Evolutionary conservation across 75 land plant species (phyloP).

Genomic region (Cunninghamia lanceolata): DNA sequence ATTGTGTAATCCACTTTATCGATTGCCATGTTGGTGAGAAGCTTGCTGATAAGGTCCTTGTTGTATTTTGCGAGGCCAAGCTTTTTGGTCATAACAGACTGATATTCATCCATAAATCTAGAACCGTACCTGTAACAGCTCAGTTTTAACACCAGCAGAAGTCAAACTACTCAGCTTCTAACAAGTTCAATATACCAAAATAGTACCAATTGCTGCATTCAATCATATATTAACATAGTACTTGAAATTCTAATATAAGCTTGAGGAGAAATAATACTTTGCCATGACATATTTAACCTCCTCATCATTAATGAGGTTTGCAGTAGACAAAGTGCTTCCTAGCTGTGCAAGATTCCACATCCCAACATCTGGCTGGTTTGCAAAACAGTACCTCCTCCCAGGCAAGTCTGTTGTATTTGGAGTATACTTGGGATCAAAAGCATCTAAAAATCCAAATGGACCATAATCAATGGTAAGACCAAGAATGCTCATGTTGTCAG

Average conservation of each 20-base stretch:
- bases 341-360: slow-evolving; percentile 96
- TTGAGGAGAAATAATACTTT: slow-evolving; percentile 42
- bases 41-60: slow-evolving; percentile 77
- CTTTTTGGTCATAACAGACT: slow-evolving; percentile 86
- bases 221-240: not conserved
- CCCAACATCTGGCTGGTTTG: slow-evolving; percentile 97
- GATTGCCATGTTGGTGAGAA: slow-evolving; percentile 91
- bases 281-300: slow-evolving; percentile 86
- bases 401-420: slow-evolving; percentile 99
- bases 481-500: slow-evolving; percentile 97
- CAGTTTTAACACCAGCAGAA: not conserved
- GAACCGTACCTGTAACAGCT: slow-evolving; percentile 72
- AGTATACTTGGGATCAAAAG: slow-evolving; percentile 96
- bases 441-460: slow-evolving; percentile 99
- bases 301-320: slow-evolving; percentile 68
- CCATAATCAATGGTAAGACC: slow-evolving; percentile 99
- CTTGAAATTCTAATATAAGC: not conserved
- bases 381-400: slow-evolving; percentile 96
- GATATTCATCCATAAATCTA: slow-evolving; percentile 94
- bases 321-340: slow-evolving; percentile 61
- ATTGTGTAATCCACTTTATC: slow-evolving; percentile 99
- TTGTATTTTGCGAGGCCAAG: slow-evolving; percentile 85
- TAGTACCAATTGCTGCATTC: not conserved
- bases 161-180: not conserved
- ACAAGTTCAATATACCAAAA: not conserved